Base-by-base conservation (phyloP, 2,329 filamentous ascomycete species). In the Ophiostoma angusticollis region DNA sequence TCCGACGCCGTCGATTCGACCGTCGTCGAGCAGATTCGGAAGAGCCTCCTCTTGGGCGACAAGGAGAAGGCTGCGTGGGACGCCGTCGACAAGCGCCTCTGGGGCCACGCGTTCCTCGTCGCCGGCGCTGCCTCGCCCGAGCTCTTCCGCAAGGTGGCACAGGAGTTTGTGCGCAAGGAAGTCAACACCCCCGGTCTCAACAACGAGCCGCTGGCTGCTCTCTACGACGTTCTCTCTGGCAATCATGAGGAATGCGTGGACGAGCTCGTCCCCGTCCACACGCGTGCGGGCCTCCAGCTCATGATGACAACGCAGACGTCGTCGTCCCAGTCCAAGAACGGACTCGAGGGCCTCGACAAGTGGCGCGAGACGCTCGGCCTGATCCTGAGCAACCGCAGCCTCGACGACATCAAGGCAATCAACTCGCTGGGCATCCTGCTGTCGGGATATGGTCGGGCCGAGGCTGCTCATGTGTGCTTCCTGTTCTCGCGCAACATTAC, bases 201-300 rank as follows among this genome's bases (percentile, higher is more conserved):
- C 50, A 86, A 86, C 38, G 83, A 95, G 57, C 84, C 89, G 2
- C 67, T 98, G 32, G 87, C 89, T 22, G 85, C 89, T 0, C 63
- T 98, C 4, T 98, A 98, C 57, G 85, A 93, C 54, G 78, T 96
- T 1, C 79, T 98, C 44, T 91, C 87, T 18, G 89, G 91, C 0
- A 98, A 95, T 54, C 76, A 81, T 42, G 87, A 95, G 47, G 91
- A 98, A 50, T 93, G 86, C 48, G 79, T 96, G 13, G 91, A 98
- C 56, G 87, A 96, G 58, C 77, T 98, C 40, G 91, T 98, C 1
- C 87, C 91, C 5, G 80, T 81, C 3, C 93, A 93, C 48, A 91
- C 91, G 14, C 76, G 93, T 30, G 87, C 89, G 43, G 91, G 91
- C 2, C 76, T 95, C 49, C 85, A 93, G 56, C 80, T 98, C 62